These are phyloP conservation scores for Penicillium decumbens DNA, from an alignment of 2,329 filamentous ascomycete species.

Conservation along the genomic window DNA sequence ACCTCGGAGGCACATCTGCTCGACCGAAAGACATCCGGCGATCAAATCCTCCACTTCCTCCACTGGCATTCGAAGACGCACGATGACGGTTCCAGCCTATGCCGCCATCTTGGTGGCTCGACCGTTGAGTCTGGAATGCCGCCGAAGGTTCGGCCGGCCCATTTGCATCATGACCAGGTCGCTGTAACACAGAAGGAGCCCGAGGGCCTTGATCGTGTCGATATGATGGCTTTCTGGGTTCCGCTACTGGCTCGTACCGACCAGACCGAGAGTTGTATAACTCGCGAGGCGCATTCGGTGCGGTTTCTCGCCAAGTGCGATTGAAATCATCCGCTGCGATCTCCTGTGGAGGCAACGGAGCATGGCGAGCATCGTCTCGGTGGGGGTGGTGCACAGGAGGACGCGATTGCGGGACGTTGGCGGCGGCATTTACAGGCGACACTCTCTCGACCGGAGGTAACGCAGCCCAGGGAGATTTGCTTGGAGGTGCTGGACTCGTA, in stretches of 20 bases:
- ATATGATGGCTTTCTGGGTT: slow-evolving; percentile 64
- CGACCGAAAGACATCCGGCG: slow-evolving; percentile 58
- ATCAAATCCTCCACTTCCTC: slow-evolving; percentile 67
- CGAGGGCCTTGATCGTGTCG: slow-evolving; percentile 64
- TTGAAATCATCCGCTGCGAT: slow-evolving; percentile 94
- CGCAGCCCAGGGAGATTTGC: slow-evolving; percentile 87
- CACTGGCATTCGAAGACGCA: slow-evolving; percentile 87
- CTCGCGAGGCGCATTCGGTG: slow-evolving; percentile 62
- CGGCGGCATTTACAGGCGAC: slow-evolving; percentile 59
- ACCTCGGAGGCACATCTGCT: slow-evolving; percentile 40
- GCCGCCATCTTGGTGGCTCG: slow-evolving; percentile 57
- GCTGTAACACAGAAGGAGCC: slow-evolving; percentile 74
- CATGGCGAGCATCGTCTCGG: slow-evolving; percentile 52
- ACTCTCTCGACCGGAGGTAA: slow-evolving; percentile 80
- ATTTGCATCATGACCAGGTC: slow-evolving; percentile 59
- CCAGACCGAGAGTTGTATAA: slow-evolving; percentile 94
- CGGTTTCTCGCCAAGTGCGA: slow-evolving; percentile 73
- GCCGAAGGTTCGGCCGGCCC: slow-evolving; percentile 76
- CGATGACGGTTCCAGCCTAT: slow-evolving; percentile 67
- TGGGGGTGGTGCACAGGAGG: slow-evolving; percentile 54
- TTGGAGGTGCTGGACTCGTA: slow-evolving; percentile 52
- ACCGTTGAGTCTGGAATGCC: slow-evolving; percentile 75
- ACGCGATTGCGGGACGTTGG: slow-evolving; percentile 44
- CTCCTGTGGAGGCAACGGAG: slow-evolving; percentile 62
- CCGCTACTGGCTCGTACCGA: slow-evolving; percentile 80